Conservation (phyloP, 306 rosid genomes). For the Arachis hypogaea region DNA sequence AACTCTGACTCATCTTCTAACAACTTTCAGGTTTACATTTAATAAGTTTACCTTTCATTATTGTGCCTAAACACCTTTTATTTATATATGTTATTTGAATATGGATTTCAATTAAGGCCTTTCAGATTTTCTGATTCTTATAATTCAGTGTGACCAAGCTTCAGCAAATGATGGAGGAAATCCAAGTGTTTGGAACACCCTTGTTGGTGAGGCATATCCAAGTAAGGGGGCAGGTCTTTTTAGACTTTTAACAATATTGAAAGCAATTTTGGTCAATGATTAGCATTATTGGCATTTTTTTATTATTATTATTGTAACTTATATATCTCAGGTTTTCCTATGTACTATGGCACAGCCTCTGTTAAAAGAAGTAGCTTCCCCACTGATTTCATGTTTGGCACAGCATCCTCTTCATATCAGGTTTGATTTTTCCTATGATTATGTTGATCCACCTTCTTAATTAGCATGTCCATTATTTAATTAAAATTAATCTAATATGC, state of each 20-base stretch:
- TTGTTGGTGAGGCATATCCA: not conserved
- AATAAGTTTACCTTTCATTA: not conserved
- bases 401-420: constrained; percentile 4
- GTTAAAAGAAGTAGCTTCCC: not conserved
- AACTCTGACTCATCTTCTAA: not conserved
- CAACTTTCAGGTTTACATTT: not conserved
- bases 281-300: too few relatives aligned
- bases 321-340: not conserved
- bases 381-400: not conserved
- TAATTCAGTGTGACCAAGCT: not conserved
- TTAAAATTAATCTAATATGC: not conserved
- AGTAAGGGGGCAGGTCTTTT: not conserved
- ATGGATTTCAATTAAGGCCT: not conserved
- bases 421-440: not conserved
- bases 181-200: not conserved
- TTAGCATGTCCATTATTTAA: not conserved
- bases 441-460: not conserved
- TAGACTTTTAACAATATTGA: not conserved
- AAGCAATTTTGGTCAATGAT: not conserved
- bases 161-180: not conserved
- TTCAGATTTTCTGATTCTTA: not conserved
- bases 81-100: not conserved
- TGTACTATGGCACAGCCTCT: not conserved
- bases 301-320: not conserved
- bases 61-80: not conserved